These are phyloP conservation scores for Aciculosporium take DNA, from an alignment of 2,329 filamentous ascomycete genomes.

Conservation along the genomic window DNA sequence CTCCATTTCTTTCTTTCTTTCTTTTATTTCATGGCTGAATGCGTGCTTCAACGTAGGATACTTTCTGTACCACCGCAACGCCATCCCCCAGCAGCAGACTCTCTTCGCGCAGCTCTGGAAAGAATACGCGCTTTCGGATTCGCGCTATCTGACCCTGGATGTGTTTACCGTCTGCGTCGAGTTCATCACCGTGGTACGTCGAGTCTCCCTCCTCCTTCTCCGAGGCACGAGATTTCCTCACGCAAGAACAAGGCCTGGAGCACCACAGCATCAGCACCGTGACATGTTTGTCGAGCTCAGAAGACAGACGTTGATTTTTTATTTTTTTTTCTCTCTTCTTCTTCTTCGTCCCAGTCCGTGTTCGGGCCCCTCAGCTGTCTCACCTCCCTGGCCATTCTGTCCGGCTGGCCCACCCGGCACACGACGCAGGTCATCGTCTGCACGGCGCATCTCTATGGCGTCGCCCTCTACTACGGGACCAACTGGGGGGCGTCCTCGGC, in stretches of 20 bases:
- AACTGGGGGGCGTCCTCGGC: conserved; percentile 33
- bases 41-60: conserved; percentile 39
- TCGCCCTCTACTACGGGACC: conserved; percentile 48
- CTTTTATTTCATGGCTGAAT: neutral
- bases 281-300: too few relatives aligned
- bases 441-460: conserved; percentile 44
- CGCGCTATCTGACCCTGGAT: conserved; percentile 69
- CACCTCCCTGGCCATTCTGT: conserved; percentile 31
- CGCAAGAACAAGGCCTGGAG: too few relatives aligned
- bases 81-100: conserved; percentile 52
- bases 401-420: conserved; percentile 30
- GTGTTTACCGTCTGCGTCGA: conserved; percentile 81
- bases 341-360: conserved; percentile 28
- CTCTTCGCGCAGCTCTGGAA: conserved; percentile 84
- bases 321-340: too few relatives aligned
- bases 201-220: too few relatives aligned
- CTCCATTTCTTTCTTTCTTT: neutral
- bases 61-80: conserved; percentile 55
- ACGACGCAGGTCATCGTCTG: conserved; percentile 36
- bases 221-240: too few relatives aligned
- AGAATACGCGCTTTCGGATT: conserved; percentile 78
- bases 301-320: too few relatives aligned
- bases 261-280: too few relatives aligned
- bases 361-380: conserved; percentile 46
- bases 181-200: conserved; percentile 55